Conservation (phyloP, 169 alveolate genomes). For the Plasmodium yoelii region DNA sequence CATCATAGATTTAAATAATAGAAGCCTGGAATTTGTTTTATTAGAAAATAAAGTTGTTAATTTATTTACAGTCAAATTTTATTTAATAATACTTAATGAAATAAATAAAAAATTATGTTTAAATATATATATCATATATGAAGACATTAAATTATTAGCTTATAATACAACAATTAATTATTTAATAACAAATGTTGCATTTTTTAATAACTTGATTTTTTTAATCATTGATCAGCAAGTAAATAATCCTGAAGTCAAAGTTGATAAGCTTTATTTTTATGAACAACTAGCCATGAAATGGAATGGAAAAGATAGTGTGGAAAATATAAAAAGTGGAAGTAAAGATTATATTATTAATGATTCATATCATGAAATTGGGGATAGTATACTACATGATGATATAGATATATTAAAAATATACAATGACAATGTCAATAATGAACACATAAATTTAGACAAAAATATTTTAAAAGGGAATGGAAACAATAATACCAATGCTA, state of each 20-base stretch:
- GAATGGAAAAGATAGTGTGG: conserved; percentile 12
- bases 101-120: conserved; percentile 22
- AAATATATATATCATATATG: conserved; percentile 58
- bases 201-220: conserved; percentile 51
- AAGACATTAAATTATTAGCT: conserved; percentile 47
- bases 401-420: conserved; percentile 14
- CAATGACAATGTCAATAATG: conserved; percentile 19
- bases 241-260: conserved; percentile 41
- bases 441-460: not conserved
- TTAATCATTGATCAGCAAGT: conserved; percentile 32
- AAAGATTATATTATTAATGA: conserved; percentile 12
- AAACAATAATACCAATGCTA: not conserved
- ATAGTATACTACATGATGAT: conserved; percentile 4
- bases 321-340: conserved; percentile 9
- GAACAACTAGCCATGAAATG: conserved; percentile 39
- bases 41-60: conserved; percentile 39
- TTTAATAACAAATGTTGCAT: conserved; percentile 32
- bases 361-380: conserved; percentile 15
- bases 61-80: conserved; percentile 45
- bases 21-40: conserved; percentile 34
- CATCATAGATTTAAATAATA: conserved; percentile 27
- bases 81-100: conserved; percentile 48
- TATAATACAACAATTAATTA: conserved; percentile 14
- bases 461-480: not conserved
- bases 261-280: conserved; percentile 52